These are phyloP conservation scores for Austropuccinia psidii DNA, from an alignment of 1,284 basidiomycete species.

Conservation along the genomic window DNA sequence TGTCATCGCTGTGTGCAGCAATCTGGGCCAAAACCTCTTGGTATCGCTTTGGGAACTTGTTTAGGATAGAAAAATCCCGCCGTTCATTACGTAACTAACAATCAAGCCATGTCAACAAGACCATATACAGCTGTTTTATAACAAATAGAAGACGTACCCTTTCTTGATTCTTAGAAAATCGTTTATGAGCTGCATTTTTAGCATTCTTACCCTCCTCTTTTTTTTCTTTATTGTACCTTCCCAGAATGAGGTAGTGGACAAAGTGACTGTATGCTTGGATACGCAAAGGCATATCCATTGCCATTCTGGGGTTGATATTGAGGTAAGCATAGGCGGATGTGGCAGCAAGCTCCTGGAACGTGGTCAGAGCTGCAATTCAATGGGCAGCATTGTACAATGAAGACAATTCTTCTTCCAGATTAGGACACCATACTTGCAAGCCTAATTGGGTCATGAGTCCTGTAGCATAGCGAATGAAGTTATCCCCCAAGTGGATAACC, in stretches of 20 bases:
- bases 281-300: not conserved
- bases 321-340: not conserved
- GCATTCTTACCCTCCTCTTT: not conserved
- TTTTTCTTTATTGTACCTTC: not conserved
- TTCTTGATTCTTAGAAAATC: not conserved
- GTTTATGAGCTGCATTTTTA: not conserved
- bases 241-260: not conserved
- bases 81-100: not conserved
- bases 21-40: not conserved
- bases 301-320: not conserved
- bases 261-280: constrained; percentile 20
- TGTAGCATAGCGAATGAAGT: not conserved
- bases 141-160: not conserved
- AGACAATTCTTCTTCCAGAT: not conserved
- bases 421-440: not conserved
- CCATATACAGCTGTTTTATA: not conserved
- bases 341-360: not conserved
- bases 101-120: not conserved
- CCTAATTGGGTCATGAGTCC: not conserved
- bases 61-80: not conserved
- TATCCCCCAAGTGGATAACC: not conserved
- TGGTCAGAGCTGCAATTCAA: not conserved
- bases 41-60: constrained; percentile 4
- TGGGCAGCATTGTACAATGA: not conserved
- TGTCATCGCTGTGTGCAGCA: constrained; percentile 4